Base-by-base conservation (phyloP, 108 stramenopile genomes). In the Nitzschia sp. region DNA sequence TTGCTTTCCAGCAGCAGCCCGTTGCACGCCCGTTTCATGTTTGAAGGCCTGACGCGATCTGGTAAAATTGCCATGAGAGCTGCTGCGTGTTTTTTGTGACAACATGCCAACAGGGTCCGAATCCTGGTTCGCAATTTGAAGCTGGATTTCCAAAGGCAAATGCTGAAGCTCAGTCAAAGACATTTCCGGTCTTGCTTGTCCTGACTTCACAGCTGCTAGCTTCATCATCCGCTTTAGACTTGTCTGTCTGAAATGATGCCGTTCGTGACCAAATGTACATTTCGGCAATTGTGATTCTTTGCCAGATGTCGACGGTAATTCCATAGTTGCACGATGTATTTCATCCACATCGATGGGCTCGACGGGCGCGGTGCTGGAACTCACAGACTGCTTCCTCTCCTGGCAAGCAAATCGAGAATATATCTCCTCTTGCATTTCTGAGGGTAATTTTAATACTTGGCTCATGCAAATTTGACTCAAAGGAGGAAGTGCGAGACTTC, bases 141-240 rank as follows among this genome's bases (percentile, higher is more conserved):
- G 77, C 35, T 87, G 82, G 21, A 86, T 63, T 58, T 87, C 85
- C 36, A 91, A 63, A 9, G 90, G 90, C 9, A 91, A 73, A 44
- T 68, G 53, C 21, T 83, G 76, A 4, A 91, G 70, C 38, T 88
- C 81, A 19, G 76, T 81, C 60, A 91, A 62, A 1, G 85, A 82
- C 19, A 87, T 71, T 31, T 57, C 58, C 1, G 30, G 31, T 21
- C 81, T 26, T 28, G 80, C 75, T 56, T 75, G 69, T n/a, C 90
- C 87, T 36, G 80, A 69, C 60, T 83, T 84, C 28, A 91, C 77
- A 22, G 79, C 73, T 34, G 77, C 82, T 33, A 91, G 68, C 52
- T 87, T 85, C 53, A 92, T 57, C 87, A 92, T 85, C 30, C 85
- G 71, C 35, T 85, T 80, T 22, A 92, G 61, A 68, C 83, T 79